Evolutionary conservation across 2,329 filamentous ascomycete species (phyloP).

Genomic region (Pestalotiopsis sp.): DNA sequence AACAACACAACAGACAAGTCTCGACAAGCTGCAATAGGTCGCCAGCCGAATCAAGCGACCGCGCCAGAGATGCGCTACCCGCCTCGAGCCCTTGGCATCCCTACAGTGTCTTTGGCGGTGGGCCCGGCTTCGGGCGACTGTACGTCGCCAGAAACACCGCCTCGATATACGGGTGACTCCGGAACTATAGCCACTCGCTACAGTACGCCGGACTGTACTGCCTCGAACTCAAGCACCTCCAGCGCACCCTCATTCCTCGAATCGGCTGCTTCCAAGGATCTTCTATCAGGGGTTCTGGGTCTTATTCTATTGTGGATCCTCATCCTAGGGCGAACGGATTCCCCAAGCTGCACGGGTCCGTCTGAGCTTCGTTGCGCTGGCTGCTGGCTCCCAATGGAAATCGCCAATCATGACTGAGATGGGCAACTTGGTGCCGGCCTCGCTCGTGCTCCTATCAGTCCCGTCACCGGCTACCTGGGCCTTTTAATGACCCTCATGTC

Average conservation of each 20-base stretch:
- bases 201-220: background rate
- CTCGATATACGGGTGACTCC: slow-evolving; percentile 10
- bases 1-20: too few relatives aligned
- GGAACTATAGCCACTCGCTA: background rate
- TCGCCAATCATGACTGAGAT: slow-evolving; percentile 6
- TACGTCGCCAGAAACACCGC: slow-evolving; percentile 9
- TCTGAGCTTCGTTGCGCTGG: slow-evolving; percentile 4
- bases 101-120: background rate
- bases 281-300: background rate
- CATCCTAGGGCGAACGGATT: background rate
- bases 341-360: background rate
- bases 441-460: slow-evolving; percentile 10
- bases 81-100: background rate
- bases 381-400: background rate
- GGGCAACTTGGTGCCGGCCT: background rate
- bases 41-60: slow-evolving; percentile 4
- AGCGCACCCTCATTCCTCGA: background rate
- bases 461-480: background rate
- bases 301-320: background rate
- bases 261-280: background rate
- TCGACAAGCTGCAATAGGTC: background rate
- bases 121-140: background rate
- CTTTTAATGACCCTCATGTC: slow-evolving; percentile 4
- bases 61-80: background rate
- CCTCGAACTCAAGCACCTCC: background rate